Base-by-base conservation (phyloP, 2,329 filamentous ascomycete genomes). In the Cryphonectria radicalis region DNA sequence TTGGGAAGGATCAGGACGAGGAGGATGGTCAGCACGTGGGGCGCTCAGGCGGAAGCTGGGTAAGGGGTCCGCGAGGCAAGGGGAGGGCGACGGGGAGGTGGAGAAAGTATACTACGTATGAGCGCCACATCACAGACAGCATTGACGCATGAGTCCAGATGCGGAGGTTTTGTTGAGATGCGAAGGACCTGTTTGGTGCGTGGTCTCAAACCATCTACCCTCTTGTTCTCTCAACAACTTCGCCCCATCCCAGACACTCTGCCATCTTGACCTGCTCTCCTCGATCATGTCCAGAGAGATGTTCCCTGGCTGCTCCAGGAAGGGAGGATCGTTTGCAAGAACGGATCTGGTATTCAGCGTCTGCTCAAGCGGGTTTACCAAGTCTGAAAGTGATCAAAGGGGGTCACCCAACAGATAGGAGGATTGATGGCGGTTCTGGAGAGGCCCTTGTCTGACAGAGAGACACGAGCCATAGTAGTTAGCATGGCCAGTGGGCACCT, bases 21-120 rank as follows among this genome's bases (percentile, higher is more conserved):
- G 53, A 43, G 55, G 57, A 59, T 43, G 66, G 8, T 22, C 43
- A 59, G 50, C 50, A 59, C 65, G 53, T 42, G 65, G 37, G n/a
- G 65, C 32, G 32, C 25, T 32, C 53, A 67, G 53, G 65, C 32
- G 53, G 50, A 60, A 59, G 66, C 66, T 67, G 66, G 66, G 66
- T 67, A 60, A 67, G 66, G 66, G 66, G 66, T 67, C n/a, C 35
- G 53, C 53, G n/a, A 50, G 32, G 25, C 28, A 53, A 55, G 14
- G 40, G 42, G 46, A 32, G 32, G 32, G 32, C 32, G 32, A 32
- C 32, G 32, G 22, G 22, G 3, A 17, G 32, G 59, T 22, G 17
- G 3, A 22, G 35, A n/a, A n/a, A 62, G 59, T 32, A 32, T 32
- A 32, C 32, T 32, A 32, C 32, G 59, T 19, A 32, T 6, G 55